These are phyloP conservation scores for Halophytophthora batemanensis DNA, from an alignment of 352 stramenopile genomes.

Conservation along the genomic window DNA sequence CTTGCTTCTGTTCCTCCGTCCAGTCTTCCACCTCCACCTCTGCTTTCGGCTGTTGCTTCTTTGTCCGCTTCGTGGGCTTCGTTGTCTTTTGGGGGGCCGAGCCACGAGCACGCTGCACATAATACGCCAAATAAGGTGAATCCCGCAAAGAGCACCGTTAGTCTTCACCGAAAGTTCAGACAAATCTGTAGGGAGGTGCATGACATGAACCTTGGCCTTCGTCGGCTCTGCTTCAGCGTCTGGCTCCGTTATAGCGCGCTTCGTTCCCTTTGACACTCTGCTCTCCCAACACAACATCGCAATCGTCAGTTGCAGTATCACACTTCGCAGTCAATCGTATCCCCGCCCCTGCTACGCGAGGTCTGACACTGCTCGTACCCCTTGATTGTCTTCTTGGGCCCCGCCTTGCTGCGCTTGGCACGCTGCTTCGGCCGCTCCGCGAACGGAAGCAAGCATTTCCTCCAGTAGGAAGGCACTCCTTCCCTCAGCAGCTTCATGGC, in stretches of 20 bases:
- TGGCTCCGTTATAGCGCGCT: neutral
- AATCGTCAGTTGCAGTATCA: neutral
- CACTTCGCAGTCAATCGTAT: neutral
- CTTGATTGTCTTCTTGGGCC: constrained; percentile 1
- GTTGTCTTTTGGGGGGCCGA: constrained; percentile 12
- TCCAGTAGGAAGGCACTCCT: constrained; percentile 53
- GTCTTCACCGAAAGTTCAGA: too few species aligned
- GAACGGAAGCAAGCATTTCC: constrained; percentile 24
- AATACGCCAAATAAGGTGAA: neutral
- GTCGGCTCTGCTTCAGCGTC: constrained; percentile 10
- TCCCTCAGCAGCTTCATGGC: constrained; percentile 51
- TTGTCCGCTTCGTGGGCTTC: constrained; percentile 3
- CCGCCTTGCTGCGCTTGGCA: constrained; percentile 3
- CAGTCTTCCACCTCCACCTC: constrained; percentile 35
- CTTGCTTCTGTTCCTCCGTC: constrained; percentile 45
- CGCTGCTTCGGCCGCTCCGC: constrained; percentile 4
- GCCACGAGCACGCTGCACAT: constrained; percentile 2
- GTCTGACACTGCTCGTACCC: neutral
- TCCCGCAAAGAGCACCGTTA: too few species aligned
- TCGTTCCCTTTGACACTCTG: neutral
- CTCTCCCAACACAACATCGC: neutral
- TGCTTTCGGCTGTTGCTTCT: constrained; percentile 22
- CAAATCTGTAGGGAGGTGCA: too few species aligned
- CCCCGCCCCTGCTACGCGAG: too few species aligned
- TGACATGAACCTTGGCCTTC: constrained; percentile 15